phyloP scores from a whole-genome alignment of 2,329 filamentous ascomycete species.

The Sporothrix dimorphospora region DNA sequence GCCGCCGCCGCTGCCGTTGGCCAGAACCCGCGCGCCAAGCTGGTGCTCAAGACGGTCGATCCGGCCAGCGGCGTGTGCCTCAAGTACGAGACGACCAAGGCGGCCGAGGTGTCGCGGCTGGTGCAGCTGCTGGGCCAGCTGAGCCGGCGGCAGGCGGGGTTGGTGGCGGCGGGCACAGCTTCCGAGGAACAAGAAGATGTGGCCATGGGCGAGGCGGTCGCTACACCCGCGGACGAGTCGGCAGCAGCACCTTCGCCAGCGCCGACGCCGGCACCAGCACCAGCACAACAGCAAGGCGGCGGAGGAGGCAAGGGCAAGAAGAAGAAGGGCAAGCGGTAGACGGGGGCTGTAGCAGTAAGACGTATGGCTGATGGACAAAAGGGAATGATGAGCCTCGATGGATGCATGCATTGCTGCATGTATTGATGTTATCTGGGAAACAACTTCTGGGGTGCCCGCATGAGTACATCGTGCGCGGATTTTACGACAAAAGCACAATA shows the following conservation, averaged over 20 bases:
- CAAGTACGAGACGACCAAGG: constrained; percentile 91
- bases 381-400: not conserved
- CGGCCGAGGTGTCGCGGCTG: constrained; percentile 83
- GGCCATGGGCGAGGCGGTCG: constrained; percentile 40
- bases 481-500: not conserved
- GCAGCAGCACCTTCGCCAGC: constrained; percentile 39
- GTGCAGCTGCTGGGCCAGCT: constrained; percentile 76
- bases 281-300: constrained; percentile 38
- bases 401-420: too few species aligned
- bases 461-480: not conserved
- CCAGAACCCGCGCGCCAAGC: constrained; percentile 62
- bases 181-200: constrained; percentile 46
- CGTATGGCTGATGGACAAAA: not conserved
- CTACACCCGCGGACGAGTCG: constrained; percentile 28
- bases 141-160: constrained; percentile 67
- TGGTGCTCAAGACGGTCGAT: constrained; percentile 89
- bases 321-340: constrained; percentile 70
- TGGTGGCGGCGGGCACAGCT: constrained; percentile 48
- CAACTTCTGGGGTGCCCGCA: not conserved
- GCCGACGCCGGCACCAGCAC: constrained; percentile 36
- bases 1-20: constrained; percentile 36
- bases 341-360: not conserved
- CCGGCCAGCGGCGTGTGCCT: constrained; percentile 78
- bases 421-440: too few species aligned
- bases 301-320: constrained; percentile 64